Conservation (phyloP, 225 moss, liverwort and hornwort genomes). For the Thuidium tamariscinum region DNA sequence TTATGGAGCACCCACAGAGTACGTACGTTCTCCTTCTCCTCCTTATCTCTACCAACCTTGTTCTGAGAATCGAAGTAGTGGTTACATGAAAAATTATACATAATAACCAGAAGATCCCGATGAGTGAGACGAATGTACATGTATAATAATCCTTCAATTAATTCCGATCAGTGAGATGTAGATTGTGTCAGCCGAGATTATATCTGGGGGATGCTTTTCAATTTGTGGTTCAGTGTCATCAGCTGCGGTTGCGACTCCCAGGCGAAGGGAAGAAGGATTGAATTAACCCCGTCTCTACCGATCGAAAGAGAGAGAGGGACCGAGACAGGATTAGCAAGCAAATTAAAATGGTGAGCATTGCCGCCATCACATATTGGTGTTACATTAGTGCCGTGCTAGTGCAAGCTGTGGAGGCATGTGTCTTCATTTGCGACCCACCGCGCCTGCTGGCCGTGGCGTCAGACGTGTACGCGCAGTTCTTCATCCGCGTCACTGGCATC, state of each 20-base stretch:
- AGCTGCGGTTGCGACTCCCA: neutral
- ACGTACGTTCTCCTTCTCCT: neutral
- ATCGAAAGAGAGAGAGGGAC: neutral
- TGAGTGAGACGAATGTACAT: too few species aligned
- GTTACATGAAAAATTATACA: too few species aligned
- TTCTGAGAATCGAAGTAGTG: neutral
- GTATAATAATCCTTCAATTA: too few species aligned
- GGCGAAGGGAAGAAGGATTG: neutral
- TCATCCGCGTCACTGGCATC: constrained; percentile 17
- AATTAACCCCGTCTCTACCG: neutral
- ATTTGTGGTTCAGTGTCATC: neutral
- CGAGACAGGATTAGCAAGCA: neutral
- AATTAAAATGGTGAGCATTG: neutral
- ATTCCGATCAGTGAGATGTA: neutral
- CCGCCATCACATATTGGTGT: constrained; percentile 19
- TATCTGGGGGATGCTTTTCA: neutral
- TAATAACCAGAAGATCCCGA: too few species aligned
- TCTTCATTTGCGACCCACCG: constrained; percentile 11
- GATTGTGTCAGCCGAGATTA: neutral
- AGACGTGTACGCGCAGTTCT: constrained; percentile 15
- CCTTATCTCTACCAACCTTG: neutral
- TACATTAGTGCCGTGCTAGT: constrained; percentile 14
- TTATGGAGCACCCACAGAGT: neutral
- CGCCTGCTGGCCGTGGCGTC: neutral
- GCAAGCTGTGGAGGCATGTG: neutral